Evolutionary conservation across 768 basidiomycete species (phyloP), one percentile per base, ranked within the genome.

Genomic region (Amanita rubescens): DNA sequence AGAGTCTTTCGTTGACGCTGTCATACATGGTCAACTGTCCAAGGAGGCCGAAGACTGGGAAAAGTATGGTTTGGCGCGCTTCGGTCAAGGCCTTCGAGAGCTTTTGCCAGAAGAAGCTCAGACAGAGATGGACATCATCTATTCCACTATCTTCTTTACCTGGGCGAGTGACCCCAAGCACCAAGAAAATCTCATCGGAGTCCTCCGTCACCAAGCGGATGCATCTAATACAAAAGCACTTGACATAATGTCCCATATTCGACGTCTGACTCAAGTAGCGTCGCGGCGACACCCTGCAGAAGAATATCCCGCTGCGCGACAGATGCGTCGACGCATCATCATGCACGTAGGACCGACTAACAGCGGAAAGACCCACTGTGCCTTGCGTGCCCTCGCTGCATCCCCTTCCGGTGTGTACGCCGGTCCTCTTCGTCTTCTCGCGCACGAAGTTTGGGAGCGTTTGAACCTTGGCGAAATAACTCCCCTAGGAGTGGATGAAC

Each of bases 311-410:
- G 15, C 49, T 8, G 82, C 92, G 0, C 82, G 95, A 9, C 61
- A 66, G 10, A 70, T 84, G 57, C 76, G 74, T 15, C 79, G 94
- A 17, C 90, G 85, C 59, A 73, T 98, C 60, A 86, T 94, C 65
- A 85, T 98, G 75, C 95, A 99, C 61, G 92, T 99, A 37, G 96
- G 95, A 0, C 96, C 96, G 0, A 98, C 96, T 20, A 99, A 98
- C 67, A 91, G 90, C 57, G 96, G 95, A 27, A 99, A 99, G 72
- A 99, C 95, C 0, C 85, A 98, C 63, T 84, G 88, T 62, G 96
- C 95, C 0, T 72, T 99, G 8, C 84, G 90, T 41, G 91, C 94
- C 0, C 78, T 99, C 2, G 89, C 92, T 0, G 80, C 82, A 3
- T 82, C 94, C 0, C 61, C 65, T 1, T 70, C 72, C 0, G 96